These are phyloP conservation scores for Brassica napus DNA, from an alignment of 345 rosid genomes.

Conservation along the genomic window Da-Ae NC_063448.1:686001-686500, in stretches of 20 bases:
- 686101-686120: background rate
- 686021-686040: background rate
- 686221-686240: background rate
- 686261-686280: background rate
- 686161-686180: background rate
- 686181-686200: background rate
- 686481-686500: slow-evolving; percentile 5
- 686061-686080: background rate
- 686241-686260: background rate
- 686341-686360: slow-evolving; percentile 2
- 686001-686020: background rate
- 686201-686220: background rate
- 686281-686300: slow-evolving; percentile 21
- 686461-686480: slow-evolving; percentile 9
- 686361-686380: slow-evolving; percentile 27
- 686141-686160: background rate
- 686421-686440: slow-evolving; percentile 7
- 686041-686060: background rate
- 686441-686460: slow-evolving; percentile 14
- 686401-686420: slow-evolving; percentile 14
- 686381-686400: slow-evolving; percentile 24
- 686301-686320: slow-evolving; percentile 3
- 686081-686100: background rate
- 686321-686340: slow-evolving; percentile 21
- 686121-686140: background rate